Evolutionary conservation across 768 basidiomycete genomes (phyloP).

Genomic region (Trametes elegans): DNA sequence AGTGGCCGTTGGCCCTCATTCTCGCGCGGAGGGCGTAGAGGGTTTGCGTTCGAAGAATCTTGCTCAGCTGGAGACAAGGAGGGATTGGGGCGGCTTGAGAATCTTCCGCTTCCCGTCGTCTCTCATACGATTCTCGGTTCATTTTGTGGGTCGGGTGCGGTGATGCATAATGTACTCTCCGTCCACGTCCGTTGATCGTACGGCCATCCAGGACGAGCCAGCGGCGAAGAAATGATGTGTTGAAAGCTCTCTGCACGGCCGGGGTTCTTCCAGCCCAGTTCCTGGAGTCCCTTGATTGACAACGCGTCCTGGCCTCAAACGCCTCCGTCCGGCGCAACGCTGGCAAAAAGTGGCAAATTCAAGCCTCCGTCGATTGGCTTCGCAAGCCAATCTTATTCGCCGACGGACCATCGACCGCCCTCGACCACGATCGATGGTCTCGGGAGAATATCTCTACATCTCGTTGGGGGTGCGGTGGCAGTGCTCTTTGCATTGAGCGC

Average conservation of each 20-base stretch:
- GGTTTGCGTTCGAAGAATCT: neutral
- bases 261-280: neutral
- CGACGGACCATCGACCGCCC: neutral
- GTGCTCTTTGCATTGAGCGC: slow-evolving; percentile 2
- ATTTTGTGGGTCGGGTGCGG: too few species aligned
- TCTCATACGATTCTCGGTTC: neutral
- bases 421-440: neutral
- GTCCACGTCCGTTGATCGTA: too few species aligned
- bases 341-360: neutral
- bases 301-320: neutral
- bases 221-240: neutral
- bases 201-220: neutral
- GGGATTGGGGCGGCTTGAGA: too few species aligned
- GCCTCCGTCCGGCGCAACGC: neutral
- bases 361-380: neutral
- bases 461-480: slow-evolving; percentile 8
- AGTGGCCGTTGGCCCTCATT: slow-evolving; percentile 39
- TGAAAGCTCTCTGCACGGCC: neutral
- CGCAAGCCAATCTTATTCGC: neutral
- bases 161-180: too few species aligned
- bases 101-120: neutral
- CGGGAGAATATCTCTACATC: slow-evolving; percentile 1
- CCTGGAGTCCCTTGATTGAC: slow-evolving; percentile 4
- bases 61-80: too few species aligned
- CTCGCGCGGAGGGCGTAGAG: slow-evolving; percentile 18